Evolutionary conservation across 176 grass and related monocot species (phyloP), one percentile per base, ranked within the genome.

Genomic region (Chrysopogon serrulatus): DNA sequence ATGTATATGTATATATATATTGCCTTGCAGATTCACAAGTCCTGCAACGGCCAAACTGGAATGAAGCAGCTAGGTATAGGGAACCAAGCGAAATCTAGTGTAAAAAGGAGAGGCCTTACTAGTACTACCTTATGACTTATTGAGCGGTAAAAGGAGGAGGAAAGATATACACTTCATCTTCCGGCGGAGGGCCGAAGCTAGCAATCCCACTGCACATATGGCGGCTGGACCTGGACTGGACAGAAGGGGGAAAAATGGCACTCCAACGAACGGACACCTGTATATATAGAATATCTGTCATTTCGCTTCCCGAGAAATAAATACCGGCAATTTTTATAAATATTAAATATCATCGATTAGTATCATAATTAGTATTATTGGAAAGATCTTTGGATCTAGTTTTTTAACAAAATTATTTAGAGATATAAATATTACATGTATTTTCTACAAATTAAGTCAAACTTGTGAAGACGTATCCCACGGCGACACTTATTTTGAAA

Each of bases 161-260:
- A 32, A 5, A 53, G 19, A n/a, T n/a, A 53, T 45, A 73, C 53
- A 62, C 19, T 73, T 70, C 56, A 71, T 75, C 61, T 88, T 39
- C 30, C 70, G 27, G 86, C 54, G n/a, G 57, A 73, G 41, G n/a
- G n/a, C n/a, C n/a, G 23, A 59, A 81, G 42, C 54, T 59, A n/a
- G n/a, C n/a, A n/a, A 59, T 63, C 45, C 49, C 23, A n/a, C 48
- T 79, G 77, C 19, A 28, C 28, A 74, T 74, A 47, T 79, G 70
- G 13, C 48, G 73, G 53, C 49, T 37, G 23, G 37, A 71, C 24
- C 11, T 62, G 26, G 57, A 28, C 11, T 51, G 47, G 48, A 17
- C 7, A 76, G n/a, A n/a, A n/a, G n/a, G n/a, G n/a, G 47, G 24
- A 75, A 74, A 69, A 48, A 33, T 6, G n/a, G 21, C 2, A 27